phyloP scores from a whole-genome alignment of 1,284 basidiomycete genomes.

The Fomes fomentarius region DNA sequence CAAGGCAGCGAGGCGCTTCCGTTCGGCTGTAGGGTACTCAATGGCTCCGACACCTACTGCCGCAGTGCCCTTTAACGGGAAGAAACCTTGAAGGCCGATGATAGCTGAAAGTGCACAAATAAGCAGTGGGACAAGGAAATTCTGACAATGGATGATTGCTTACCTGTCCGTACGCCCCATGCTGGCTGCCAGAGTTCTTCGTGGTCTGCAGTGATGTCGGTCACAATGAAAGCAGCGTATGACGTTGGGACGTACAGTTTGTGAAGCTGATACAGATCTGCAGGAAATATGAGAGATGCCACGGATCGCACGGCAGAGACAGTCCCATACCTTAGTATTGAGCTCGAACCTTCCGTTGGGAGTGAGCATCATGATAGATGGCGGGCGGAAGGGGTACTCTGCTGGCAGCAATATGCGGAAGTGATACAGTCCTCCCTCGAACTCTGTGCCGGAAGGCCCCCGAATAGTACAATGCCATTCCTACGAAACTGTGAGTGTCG shows the following conservation, averaged over 20 bases:
- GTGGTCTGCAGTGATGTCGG: constrained; percentile 56
- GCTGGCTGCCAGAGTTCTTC: constrained; percentile 96
- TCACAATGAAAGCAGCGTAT: constrained; percentile 1
- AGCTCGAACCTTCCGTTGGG: constrained; percentile 95
- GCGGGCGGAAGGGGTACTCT: constrained; percentile 94
- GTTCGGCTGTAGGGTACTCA: constrained; percentile 78
- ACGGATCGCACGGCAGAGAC: too few species aligned
- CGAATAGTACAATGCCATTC: constrained; percentile 98
- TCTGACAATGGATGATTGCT: constrained; percentile 22
- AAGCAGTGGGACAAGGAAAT: constrained; percentile 15
- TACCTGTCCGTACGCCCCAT: constrained; percentile 95
- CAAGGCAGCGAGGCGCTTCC: constrained; percentile 80
- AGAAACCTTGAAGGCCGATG: constrained; percentile 89
- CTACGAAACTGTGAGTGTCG: constrained; percentile 44
- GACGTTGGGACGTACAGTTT: constrained; percentile 57
- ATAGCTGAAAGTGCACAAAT: constrained; percentile 58
- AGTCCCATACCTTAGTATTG: constrained; percentile 92
- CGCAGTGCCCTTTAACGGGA: constrained; percentile 86
- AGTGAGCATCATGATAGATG: constrained; percentile 92
- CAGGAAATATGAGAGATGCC: background rate
- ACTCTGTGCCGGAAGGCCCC: constrained; percentile 86
- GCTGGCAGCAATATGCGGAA: constrained; percentile 90
- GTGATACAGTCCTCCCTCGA: constrained; percentile 91
- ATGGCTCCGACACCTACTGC: constrained; percentile 91
- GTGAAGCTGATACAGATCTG: constrained; percentile 95